Percentiles rank a stretch among this genome's conserved stretches.
Evolutionary conservation across 2,329 filamentous ascomycete species (phyloP).

Genomic region (Sclerotinia spermophila): DNA sequence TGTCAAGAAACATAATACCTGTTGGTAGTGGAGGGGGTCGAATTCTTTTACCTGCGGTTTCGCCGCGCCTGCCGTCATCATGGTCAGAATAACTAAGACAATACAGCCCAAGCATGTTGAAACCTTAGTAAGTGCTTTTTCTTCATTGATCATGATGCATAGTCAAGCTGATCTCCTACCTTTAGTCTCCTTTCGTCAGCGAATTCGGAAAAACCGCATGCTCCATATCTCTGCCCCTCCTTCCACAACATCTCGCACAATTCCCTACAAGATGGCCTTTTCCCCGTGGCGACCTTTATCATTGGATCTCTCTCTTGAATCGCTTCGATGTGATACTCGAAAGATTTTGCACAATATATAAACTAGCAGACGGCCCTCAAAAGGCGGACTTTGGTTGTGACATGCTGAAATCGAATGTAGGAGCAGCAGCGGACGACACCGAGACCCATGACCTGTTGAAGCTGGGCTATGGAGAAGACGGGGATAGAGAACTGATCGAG

Average conservation of each 20-base stretch:
- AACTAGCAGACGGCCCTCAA: constrained; percentile 76
- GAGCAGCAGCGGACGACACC: constrained; percentile 46
- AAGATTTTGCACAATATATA: constrained; percentile 75
- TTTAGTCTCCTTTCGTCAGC: constrained; percentile 80
- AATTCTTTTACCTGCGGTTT: constrained; percentile 45
- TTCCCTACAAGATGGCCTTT: constrained; percentile 94
- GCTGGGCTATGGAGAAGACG: constrained; percentile 67
- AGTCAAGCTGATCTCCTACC: constrained; percentile 24
- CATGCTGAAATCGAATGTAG: constrained; percentile 49
- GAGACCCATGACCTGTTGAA: constrained; percentile 49
- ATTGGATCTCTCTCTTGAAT: constrained; percentile 95
- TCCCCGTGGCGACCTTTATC: constrained; percentile 90
- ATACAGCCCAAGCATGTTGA: constrained; percentile 66
- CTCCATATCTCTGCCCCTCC: constrained; percentile 65
- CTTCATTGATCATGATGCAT: background rate
- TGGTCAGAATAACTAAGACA: constrained; percentile 66
- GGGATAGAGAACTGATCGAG: constrained; percentile 77
- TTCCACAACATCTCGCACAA: constrained; percentile 70
- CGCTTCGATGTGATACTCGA: constrained; percentile 89
- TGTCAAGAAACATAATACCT: constrained; percentile 30
- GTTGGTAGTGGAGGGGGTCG: constrained; percentile 51
- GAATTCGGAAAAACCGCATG: constrained; percentile 72
- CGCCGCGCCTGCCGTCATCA: constrained; percentile 56
- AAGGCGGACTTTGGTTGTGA: constrained; percentile 67
- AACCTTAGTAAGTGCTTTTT: constrained; percentile 52